Evolutionary conservation across 1,139 yeast species (phyloP), one percentile per base, ranked within the genome.

Genomic region (Lodderomyces theae): DNA sequence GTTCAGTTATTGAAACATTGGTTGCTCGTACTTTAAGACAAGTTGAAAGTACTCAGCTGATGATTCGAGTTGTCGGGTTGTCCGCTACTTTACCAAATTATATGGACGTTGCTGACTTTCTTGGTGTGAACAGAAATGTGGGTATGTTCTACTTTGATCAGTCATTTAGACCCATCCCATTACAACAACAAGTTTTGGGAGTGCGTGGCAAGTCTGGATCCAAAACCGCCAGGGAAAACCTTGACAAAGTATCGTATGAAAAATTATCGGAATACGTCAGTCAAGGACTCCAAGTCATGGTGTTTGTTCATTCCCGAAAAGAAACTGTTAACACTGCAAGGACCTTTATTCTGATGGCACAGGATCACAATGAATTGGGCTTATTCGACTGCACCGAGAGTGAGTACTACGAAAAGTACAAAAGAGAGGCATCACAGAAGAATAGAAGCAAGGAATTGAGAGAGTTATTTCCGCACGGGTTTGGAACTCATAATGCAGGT

Each of bases 401-500:
- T 15, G 71, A 68, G 5, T 55, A 63, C 11, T 72, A 69, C 53
- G 74, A 69, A 0, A 63, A 59, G 34, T 86, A 72, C 53, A 68
- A 70, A 33, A 69, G 82, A 41, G 97, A 92, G 46, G 76, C 88
- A 68, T 66, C 78, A 1, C 53, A 57, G 15, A 86, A 84, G 52
- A 84, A 82, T 55, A 78, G 86, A 53, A 88, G 80, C 56, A 82
- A 78, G 49, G 98, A 90, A 52, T 64, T 89, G 63, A 75, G 80
- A 44, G 97, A 94, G 52, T 66, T 94, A 13, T 89, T 88, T 53
- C 80, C 74, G 36, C 67, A 69, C 43, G 98, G 98, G 0, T 86
- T 92, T 63, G 97, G 97, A 38, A 77, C 86, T 2, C 99, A 94
- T 61, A 97, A 94, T 68, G 99, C 99, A 1, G 99, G 99, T 50